Conservation (phyloP, 73 alveolate genomes). For the Blepharisma stoltei region DNA sequence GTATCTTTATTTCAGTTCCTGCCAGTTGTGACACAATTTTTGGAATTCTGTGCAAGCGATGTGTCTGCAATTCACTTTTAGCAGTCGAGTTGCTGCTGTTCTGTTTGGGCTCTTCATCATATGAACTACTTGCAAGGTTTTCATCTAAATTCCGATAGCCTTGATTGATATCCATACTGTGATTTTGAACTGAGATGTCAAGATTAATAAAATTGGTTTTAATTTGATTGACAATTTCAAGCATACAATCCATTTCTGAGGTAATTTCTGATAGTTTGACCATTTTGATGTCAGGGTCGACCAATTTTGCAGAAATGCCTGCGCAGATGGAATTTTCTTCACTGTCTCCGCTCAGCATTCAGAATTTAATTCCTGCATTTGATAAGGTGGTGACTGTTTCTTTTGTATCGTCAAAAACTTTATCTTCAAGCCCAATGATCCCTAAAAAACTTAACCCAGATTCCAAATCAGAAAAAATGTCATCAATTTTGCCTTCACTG, state of each 20-base stretch:
- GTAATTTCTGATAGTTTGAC: neutral
- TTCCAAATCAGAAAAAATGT: neutral
- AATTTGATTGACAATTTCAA: conserved; percentile 4
- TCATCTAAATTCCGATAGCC: neutral
- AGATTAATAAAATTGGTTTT: neutral
- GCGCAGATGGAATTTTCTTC: conserved; percentile 17
- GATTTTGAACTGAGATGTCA: neutral
- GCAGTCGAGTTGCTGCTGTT: neutral
- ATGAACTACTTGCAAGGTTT: neutral
- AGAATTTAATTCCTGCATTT: conserved; percentile 26
- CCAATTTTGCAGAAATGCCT: neutral
- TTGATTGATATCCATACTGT: neutral
- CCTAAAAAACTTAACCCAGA: neutral
- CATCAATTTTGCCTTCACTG: conserved; percentile 15
- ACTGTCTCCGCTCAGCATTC: conserved; percentile 20
- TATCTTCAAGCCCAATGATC: conserved; percentile 17
- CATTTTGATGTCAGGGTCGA: neutral
- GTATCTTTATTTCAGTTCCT: neutral
- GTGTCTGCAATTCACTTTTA: neutral
- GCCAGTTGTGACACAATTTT: neutral
- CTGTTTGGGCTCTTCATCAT: neutral
- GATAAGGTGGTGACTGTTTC: conserved; percentile 8
- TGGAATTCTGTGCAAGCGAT: neutral
- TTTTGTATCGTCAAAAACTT: conserved; percentile 15
- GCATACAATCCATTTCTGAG: conserved; percentile 17